Evolutionary conservation across 108 stramenopile species (phyloP).

Genomic region (Pseudonitzschia delicatissima): DNA sequence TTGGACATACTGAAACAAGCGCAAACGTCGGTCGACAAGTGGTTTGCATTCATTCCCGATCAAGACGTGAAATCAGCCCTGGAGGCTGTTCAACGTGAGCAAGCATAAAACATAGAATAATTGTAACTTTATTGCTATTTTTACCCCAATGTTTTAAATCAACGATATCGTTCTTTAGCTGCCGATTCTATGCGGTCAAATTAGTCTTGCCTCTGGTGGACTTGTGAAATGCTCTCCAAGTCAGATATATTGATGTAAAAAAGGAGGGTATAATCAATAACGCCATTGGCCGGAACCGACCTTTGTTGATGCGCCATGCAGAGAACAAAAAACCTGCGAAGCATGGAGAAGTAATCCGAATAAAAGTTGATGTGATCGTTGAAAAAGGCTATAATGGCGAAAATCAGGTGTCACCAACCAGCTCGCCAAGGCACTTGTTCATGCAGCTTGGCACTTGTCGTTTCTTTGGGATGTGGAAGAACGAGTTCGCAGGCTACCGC

Average conservation of each 20-base stretch:
- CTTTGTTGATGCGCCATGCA: not conserved
- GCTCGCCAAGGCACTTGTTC: slow-evolving; percentile 38
- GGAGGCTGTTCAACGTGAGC: not conserved
- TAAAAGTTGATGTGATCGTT: slow-evolving; percentile 50
- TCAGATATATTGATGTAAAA: slow-evolving; percentile 18
- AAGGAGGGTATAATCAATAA: slow-evolving; percentile 33
- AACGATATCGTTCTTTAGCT: too few relatives aligned
- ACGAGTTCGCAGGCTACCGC: slow-evolving; percentile 38
- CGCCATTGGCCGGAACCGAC: slow-evolving; percentile 35
- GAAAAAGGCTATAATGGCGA: slow-evolving; percentile 48
- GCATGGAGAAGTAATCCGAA: slow-evolving; percentile 36
- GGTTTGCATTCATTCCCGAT: not conserved
- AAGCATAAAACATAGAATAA: too few relatives aligned
- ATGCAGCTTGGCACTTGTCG: slow-evolving; percentile 30
- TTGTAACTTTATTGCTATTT: too few relatives aligned
- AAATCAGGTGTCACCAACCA: slow-evolving; percentile 26
- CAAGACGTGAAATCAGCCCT: not conserved
- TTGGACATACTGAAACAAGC: not conserved
- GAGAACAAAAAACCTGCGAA: slow-evolving; percentile 24
- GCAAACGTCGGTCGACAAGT: not conserved
- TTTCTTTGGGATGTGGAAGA: slow-evolving; percentile 31
- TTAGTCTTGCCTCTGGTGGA: slow-evolving; percentile 21
- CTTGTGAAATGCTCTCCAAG: slow-evolving; percentile 31
- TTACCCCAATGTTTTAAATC: too few relatives aligned
- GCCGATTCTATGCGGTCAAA: not conserved